These are phyloP conservation scores for Pharus latifolius DNA, from an alignment of 176 grass and related monocot species.

Conservation along the genomic window DNA sequence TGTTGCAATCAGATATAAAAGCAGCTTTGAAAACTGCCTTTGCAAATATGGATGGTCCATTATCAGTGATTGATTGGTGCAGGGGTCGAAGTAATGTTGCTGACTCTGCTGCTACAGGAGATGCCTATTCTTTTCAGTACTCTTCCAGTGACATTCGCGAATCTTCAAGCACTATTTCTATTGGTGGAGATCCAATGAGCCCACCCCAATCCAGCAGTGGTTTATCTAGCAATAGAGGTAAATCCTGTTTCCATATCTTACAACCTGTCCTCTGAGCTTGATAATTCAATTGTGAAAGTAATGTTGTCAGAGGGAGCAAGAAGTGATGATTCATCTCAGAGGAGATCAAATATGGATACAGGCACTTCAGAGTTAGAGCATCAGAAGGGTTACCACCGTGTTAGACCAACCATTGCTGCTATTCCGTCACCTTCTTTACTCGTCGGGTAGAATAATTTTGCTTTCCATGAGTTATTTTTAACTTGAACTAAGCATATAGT, in stretches of 20 bases:
- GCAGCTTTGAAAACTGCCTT: constrained; percentile 77
- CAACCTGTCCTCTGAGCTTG: constrained; percentile 1
- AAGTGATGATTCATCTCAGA: constrained; percentile 39
- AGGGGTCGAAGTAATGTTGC: constrained; percentile 50
- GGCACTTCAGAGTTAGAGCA: constrained; percentile 61
- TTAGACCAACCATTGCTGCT: constrained; percentile 58
- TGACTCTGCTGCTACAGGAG: constrained; percentile 39
- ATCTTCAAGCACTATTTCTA: constrained; percentile 35
- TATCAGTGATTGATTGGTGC: constrained; percentile 90
- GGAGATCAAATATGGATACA: constrained; percentile 44
- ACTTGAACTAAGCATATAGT: constrained; percentile 7
- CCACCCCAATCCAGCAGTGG: constrained; percentile 42
- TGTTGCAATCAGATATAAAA: constrained; percentile 95
- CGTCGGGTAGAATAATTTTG: constrained; percentile 70
- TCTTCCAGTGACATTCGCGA: constrained; percentile 50
- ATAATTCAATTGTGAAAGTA: constrained; percentile 19
- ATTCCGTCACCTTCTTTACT: constrained; percentile 78
- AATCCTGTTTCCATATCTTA: neutral
- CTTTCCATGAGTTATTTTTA: constrained; percentile 17
- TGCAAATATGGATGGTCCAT: constrained; percentile 80
- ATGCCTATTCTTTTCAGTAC: constrained; percentile 67
- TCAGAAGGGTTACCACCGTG: constrained; percentile 57
- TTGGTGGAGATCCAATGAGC: constrained; percentile 66
- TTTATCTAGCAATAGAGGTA: constrained; percentile 58
- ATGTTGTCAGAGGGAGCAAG: constrained; percentile 41